A percentile compares a stretch with the other conserved stretches of the same genome.
phyloP scores from a whole-genome alignment of 2,329 filamentous ascomycete genomes.

The Ophiognomonia clavigignenti-juglandacearum region DNA sequence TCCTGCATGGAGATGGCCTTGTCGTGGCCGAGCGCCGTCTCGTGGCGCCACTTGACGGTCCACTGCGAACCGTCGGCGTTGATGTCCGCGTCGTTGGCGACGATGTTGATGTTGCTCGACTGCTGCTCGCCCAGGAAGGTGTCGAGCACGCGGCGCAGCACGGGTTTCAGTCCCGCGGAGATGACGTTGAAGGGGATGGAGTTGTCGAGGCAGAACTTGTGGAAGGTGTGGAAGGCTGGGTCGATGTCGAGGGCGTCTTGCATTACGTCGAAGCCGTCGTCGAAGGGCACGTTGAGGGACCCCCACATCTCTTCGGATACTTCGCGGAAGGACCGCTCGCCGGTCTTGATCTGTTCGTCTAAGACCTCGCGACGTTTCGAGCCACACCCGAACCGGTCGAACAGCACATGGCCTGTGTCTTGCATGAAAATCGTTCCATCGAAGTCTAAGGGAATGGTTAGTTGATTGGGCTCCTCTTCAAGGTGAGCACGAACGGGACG shows the following conservation, averaged over 20 bases:
- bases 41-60: constrained; percentile 64
- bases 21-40: constrained; percentile 61
- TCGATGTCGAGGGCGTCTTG: constrained; percentile 58
- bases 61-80: constrained; percentile 52
- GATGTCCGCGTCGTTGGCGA: constrained; percentile 63
- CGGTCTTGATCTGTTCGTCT: constrained; percentile 59
- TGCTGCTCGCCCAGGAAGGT: constrained; percentile 59
- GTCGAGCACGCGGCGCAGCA: constrained; percentile 57
- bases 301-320: constrained; percentile 71
- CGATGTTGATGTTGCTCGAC: constrained; percentile 57
- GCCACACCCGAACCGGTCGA: constrained; percentile 62
- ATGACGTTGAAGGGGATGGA: constrained; percentile 66
- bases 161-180: constrained; percentile 61
- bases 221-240: constrained; percentile 58
- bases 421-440: constrained; percentile 70
- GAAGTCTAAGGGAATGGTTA: constrained; percentile 46
- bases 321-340: constrained; percentile 62
- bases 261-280: constrained; percentile 63
- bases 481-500: constrained; percentile 6
- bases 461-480: neutral
- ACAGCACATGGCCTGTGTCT: constrained; percentile 65
- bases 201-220: constrained; percentile 58
- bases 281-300: constrained; percentile 61
- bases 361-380: constrained; percentile 48
- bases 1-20: constrained; percentile 62